phyloP scores from a whole-genome alignment of 768 basidiomycete species.

The Lactarius quietus region DNA sequence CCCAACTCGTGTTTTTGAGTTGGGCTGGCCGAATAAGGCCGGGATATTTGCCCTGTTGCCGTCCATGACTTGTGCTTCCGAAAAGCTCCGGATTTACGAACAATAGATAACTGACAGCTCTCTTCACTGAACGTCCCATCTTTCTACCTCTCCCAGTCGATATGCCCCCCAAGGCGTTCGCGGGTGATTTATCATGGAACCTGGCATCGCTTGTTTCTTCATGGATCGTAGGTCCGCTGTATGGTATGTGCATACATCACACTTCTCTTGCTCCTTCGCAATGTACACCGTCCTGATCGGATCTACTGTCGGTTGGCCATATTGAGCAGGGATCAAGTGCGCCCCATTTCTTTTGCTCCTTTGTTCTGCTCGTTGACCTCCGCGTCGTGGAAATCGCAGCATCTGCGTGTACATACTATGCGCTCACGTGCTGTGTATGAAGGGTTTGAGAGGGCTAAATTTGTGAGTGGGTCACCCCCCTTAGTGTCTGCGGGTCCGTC shows the following conservation, averaged over 20 bases:
- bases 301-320: not conserved
- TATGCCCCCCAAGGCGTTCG: slow-evolving; percentile 14
- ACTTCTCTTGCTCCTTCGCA: not conserved
- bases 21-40: not conserved
- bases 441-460: slow-evolving; percentile 7
- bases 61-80: not conserved
- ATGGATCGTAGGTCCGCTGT: slow-evolving; percentile 17
- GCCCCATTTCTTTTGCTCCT: not conserved
- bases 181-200: slow-evolving; percentile 8
- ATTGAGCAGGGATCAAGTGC: slow-evolving; percentile 16
- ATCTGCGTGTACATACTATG: slow-evolving; percentile 17
- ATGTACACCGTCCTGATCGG: not conserved
- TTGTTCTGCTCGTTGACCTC: not conserved
- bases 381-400: not conserved
- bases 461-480: not conserved
- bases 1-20: not conserved
- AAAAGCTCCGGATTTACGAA: not conserved
- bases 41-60: not conserved
- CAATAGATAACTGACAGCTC: not conserved
- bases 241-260: not conserved
- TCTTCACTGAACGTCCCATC: not conserved
- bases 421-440: not conserved
- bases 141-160: not conserved
- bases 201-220: not conserved
- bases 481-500: not conserved